Evolutionary conservation across 805 yeast species (phyloP).

Genomic region (Yarrowia yakushimensis): DNA sequence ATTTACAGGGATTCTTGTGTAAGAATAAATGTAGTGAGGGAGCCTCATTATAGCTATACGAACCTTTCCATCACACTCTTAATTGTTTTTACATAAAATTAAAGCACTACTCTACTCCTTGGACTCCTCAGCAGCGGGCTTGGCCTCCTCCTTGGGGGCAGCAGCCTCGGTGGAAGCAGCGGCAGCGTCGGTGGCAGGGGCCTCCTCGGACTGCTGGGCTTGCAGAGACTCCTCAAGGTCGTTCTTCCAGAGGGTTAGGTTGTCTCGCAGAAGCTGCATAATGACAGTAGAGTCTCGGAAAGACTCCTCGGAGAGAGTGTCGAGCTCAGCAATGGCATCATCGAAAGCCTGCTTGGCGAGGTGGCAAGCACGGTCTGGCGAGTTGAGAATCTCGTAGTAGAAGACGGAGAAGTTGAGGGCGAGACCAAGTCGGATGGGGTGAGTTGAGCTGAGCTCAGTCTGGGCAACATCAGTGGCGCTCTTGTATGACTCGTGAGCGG

Average conservation of each 20-base stretch:
- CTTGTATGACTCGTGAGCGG: conserved; percentile 91
- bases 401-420: conserved; percentile 97
- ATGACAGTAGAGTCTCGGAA: conserved; percentile 98
- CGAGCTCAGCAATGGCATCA: conserved; percentile 98
- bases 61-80: conserved; percentile 23
- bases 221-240: conserved; percentile 35
- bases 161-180: conserved; percentile 29
- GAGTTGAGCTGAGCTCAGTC: conserved; percentile 96
- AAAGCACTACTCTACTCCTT: conserved; percentile 25
- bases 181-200: conserved; percentile 29
- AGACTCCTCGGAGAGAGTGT: conserved; percentile 94
- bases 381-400: conserved; percentile 95
- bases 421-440: conserved; percentile 95
- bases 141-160: conserved; percentile 33
- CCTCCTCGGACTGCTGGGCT: conserved; percentile 30
- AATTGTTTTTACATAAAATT: conserved; percentile 25
- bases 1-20: neutral
- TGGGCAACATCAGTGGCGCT: conserved; percentile 96
- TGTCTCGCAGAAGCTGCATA: conserved; percentile 98
- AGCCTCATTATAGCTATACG: conserved; percentile 23
- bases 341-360: conserved; percentile 98
- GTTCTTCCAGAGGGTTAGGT: conserved; percentile 84
- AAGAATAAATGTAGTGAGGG: neutral
- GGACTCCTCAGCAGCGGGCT: conserved; percentile 29
- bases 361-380: conserved; percentile 98